These are phyloP conservation scores for Daldinia childiae DNA, from an alignment of 495 filamentous ascomycete genomes.

Conservation along the genomic window DNA sequence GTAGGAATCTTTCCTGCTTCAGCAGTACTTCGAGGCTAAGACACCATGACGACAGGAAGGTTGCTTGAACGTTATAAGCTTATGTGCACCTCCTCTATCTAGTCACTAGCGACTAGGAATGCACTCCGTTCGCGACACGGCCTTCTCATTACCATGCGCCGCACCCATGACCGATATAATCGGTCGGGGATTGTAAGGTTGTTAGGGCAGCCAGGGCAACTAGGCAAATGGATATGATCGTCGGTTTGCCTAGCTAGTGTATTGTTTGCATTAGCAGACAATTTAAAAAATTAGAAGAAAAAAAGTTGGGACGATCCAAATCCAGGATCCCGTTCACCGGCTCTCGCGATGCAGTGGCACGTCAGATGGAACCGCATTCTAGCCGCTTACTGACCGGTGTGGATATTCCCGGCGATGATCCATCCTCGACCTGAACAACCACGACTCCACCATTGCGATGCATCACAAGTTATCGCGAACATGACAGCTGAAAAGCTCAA, in stretches of 20 bases:
- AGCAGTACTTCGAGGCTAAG: slow-evolving; percentile 3
- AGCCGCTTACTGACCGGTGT: slow-evolving; percentile 31
- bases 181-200: slow-evolving; percentile 1
- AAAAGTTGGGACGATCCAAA: not conserved
- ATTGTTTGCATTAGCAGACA: slow-evolving; percentile 26
- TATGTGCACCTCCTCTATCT: slow-evolving; percentile 1
- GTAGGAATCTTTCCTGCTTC: slow-evolving; percentile 23
- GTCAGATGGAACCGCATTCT: slow-evolving; percentile 17
- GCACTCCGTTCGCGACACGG: slow-evolving; percentile 15
- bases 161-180: slow-evolving; percentile 21
- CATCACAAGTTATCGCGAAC: slow-evolving; percentile 11
- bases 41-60: slow-evolving; percentile 14
- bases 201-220: slow-evolving; percentile 13
- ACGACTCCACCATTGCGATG: slow-evolving; percentile 13
- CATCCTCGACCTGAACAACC: slow-evolving; percentile 7
- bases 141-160: slow-evolving; percentile 17
- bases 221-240: slow-evolving; percentile 13
- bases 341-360: slow-evolving; percentile 30
- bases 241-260: slow-evolving; percentile 21
- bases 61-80: not conserved
- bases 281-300: not conserved
- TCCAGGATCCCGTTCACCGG: slow-evolving; percentile 23
- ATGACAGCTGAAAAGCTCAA: not conserved
- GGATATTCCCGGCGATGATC: slow-evolving; percentile 4
- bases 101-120: slow-evolving; percentile 17